phyloP scores from a whole-genome alignment of 2,329 filamentous ascomycete species.

The Berkeleyomyces basicola region DNA sequence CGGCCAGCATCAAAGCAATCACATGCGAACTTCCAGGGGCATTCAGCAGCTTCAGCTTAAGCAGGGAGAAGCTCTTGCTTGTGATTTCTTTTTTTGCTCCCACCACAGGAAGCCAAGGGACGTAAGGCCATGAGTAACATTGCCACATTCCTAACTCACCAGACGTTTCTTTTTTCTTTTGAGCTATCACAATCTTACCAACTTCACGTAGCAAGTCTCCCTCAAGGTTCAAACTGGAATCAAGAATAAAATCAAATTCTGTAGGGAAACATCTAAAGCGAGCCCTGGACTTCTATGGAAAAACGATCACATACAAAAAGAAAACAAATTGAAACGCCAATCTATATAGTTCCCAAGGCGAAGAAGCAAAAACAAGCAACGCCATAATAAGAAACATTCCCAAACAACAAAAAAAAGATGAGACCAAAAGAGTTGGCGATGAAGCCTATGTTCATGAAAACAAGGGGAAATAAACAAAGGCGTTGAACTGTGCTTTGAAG shows the following conservation, averaged over 20 bases:
- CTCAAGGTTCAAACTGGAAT: not conserved
- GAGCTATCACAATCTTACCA: not conserved
- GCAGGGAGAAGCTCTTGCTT: not conserved
- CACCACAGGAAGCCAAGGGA: not conserved
- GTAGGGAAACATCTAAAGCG: not conserved
- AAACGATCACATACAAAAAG: not conserved
- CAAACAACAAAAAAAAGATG: not conserved
- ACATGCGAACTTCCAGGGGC: not conserved
- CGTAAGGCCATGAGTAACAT: no score
- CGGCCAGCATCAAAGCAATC: not conserved
- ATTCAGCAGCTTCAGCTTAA: not conserved
- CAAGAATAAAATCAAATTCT: not conserved
- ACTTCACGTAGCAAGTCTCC: not conserved
- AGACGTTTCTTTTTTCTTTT: not conserved
- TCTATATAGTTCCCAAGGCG: not conserved
- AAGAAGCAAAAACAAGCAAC: not conserved
- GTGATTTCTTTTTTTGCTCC: no score
- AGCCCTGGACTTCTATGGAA: not conserved
- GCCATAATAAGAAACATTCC: not conserved
- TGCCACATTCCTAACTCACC: not conserved
- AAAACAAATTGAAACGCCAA: conserved; percentile 1
- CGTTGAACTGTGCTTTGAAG: not conserved
- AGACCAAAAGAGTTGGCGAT: not conserved
- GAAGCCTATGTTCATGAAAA: conserved; percentile 7
- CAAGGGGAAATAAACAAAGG: conserved; percentile 5